phyloP scores from a whole-genome alignment of 129 eudicot genomes.

The Deinandra increscens region DNA sequence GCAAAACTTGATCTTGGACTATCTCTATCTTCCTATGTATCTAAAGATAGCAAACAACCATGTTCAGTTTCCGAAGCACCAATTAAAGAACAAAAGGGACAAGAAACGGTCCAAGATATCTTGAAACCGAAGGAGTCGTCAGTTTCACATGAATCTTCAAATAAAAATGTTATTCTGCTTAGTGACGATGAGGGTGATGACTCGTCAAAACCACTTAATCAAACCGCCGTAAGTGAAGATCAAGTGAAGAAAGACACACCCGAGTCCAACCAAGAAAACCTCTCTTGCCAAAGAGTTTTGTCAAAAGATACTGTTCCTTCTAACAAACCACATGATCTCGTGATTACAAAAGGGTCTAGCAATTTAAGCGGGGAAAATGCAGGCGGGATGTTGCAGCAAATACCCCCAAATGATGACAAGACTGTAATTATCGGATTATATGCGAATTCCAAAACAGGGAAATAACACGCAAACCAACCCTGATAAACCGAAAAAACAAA shows the following conservation, averaged over 20 bases:
- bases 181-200: constrained; percentile 85
- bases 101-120: constrained; percentile 31
- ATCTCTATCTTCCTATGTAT: constrained; percentile 62
- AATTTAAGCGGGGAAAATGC: constrained; percentile 30
- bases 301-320: constrained; percentile 24
- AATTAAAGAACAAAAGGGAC: constrained; percentile 32
- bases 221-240: constrained; percentile 31
- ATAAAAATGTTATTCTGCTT: constrained; percentile 49
- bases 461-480: constrained; percentile 51
- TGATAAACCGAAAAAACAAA: constrained; percentile 57
- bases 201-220: constrained; percentile 20
- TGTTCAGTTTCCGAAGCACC: constrained; percentile 30
- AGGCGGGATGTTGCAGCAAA: constrained; percentile 27
- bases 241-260: constrained; percentile 34
- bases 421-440: constrained; percentile 43
- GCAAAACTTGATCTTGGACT: constrained; percentile 92
- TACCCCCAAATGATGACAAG: constrained; percentile 43
- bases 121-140: constrained; percentile 33
- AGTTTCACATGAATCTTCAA: constrained; percentile 21
- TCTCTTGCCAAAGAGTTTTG: constrained; percentile 30
- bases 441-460: constrained; percentile 26
- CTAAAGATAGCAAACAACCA: constrained; percentile 56
- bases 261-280: constrained; percentile 29
- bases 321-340: constrained; percentile 34
- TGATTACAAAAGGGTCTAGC: constrained; percentile 17